Evolutionary conservation across 176 grass and related monocot species (phyloP).

Genomic region (Eleusine indica): DNA sequence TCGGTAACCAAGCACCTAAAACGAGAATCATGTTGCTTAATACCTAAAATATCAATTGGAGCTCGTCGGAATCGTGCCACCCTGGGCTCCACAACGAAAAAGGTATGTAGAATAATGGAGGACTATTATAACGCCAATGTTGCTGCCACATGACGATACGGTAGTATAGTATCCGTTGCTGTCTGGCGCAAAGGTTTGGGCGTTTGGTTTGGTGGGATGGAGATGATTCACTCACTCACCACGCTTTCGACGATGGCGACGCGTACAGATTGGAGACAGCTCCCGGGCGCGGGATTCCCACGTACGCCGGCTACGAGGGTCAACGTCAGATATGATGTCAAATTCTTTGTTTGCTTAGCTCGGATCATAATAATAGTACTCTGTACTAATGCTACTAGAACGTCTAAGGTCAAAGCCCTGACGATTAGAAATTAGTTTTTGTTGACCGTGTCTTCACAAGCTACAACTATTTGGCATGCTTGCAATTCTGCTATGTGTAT

Average conservation of each 20-base stretch:
- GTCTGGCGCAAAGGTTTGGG: background rate
- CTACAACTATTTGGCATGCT: background rate
- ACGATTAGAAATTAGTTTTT: background rate
- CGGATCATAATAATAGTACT: background rate
- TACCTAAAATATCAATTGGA: background rate
- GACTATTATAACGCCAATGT: background rate
- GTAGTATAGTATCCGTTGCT: background rate
- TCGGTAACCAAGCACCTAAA: background rate
- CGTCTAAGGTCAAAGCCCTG: background rate
- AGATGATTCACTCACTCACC: background rate
- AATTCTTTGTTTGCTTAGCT: background rate
- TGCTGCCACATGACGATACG: background rate
- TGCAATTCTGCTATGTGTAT: background rate
- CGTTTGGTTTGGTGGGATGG: background rate
- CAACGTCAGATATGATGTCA: background rate
- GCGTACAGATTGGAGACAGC: background rate
- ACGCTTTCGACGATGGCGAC: background rate
- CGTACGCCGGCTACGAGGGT: background rate
- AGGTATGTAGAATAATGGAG: background rate
- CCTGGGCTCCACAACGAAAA: background rate
- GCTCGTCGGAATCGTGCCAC: background rate
- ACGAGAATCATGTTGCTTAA: slow-evolving; percentile 3
- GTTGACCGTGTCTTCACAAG: background rate
- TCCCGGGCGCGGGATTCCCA: background rate
- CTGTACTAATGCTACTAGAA: background rate